Conservation (phyloP, 2,329 filamentous ascomycete species). For the Helotiales sp. region DNA sequence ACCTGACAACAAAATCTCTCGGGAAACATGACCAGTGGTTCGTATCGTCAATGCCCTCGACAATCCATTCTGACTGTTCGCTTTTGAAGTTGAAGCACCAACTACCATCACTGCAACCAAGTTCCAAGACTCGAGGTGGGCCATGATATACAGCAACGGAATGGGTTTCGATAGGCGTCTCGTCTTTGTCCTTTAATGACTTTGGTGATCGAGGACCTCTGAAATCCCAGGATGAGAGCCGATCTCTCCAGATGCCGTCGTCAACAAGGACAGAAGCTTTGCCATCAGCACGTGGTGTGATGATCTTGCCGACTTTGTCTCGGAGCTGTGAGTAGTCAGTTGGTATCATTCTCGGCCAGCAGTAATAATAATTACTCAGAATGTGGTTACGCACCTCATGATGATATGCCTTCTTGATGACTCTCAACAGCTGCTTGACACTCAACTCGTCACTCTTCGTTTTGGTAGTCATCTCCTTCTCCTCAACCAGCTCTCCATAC, state of each 20-base stretch:
- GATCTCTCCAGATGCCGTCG: conserved; percentile 23
- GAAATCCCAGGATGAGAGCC: conserved; percentile 37
- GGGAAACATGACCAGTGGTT: conserved; percentile 38
- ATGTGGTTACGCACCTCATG: conserved; percentile 32
- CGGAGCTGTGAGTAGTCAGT: conserved; percentile 29
- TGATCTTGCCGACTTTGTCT: conserved; percentile 31
- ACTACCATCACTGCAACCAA: conserved; percentile 40
- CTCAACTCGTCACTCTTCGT: conserved; percentile 30
- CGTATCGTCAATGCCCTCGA: conserved; percentile 41
- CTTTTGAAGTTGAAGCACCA: conserved; percentile 41
- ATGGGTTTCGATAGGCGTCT: conserved; percentile 1
- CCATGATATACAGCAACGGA: conserved; percentile 24
- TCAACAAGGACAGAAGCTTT: conserved; percentile 21
- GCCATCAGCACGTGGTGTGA: conserved; percentile 28
- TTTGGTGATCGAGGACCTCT: conserved; percentile 17
- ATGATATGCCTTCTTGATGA: conserved; percentile 39
- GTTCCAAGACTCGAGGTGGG: conserved; percentile 38
- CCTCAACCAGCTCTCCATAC: conserved; percentile 39
- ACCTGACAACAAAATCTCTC: conserved; percentile 27
- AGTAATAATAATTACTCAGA: too few relatives aligned
- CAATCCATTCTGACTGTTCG: conserved; percentile 39
- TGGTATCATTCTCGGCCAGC: neutral
- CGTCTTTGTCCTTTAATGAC: neutral
- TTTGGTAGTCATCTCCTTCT: conserved; percentile 17
- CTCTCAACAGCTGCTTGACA: conserved; percentile 33